phyloP scores from a whole-genome alignment of 2,329 filamentous ascomycete genomes.

The Teratosphaeria nubilosa region DNA sequence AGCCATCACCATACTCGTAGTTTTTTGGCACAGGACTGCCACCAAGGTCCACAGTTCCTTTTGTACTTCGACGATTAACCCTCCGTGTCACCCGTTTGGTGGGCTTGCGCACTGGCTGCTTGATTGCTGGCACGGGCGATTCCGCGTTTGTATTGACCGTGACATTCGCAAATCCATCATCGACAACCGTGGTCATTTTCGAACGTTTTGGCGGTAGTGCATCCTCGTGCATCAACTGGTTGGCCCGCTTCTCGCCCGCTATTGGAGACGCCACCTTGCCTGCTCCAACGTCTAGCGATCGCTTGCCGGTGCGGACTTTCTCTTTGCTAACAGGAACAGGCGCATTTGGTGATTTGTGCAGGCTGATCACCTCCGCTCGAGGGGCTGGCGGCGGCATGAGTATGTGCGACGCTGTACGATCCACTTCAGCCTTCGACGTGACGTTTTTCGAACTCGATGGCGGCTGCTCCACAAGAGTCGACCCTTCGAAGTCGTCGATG shows the following conservation, averaged over 20 bases:
- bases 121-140: neutral
- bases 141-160: neutral
- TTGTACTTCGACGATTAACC: slow-evolving; percentile 9
- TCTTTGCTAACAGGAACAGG: neutral
- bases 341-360: neutral
- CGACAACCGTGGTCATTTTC: neutral
- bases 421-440: neutral
- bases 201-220: neutral
- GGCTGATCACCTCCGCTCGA: neutral
- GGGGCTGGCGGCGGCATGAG: slow-evolving; percentile 14
- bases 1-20: slow-evolving; percentile 11
- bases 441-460: neutral
- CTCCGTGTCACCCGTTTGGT: slow-evolving; percentile 3
- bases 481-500: slow-evolving; percentile 7
- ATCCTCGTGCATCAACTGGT: neutral
- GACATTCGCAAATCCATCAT: too few species aligned
- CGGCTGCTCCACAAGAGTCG: slow-evolving; percentile 2
- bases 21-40: slow-evolving; percentile 22
- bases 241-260: neutral
- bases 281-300: neutral
- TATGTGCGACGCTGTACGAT: slow-evolving; percentile 12
- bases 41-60: slow-evolving; percentile 17
- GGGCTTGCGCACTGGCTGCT: neutral
- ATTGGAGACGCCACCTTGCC: neutral
- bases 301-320: neutral